phyloP scores from a whole-genome alignment of 1,139 yeast genomes.

The Debaryomyces nepalensis region DNA sequence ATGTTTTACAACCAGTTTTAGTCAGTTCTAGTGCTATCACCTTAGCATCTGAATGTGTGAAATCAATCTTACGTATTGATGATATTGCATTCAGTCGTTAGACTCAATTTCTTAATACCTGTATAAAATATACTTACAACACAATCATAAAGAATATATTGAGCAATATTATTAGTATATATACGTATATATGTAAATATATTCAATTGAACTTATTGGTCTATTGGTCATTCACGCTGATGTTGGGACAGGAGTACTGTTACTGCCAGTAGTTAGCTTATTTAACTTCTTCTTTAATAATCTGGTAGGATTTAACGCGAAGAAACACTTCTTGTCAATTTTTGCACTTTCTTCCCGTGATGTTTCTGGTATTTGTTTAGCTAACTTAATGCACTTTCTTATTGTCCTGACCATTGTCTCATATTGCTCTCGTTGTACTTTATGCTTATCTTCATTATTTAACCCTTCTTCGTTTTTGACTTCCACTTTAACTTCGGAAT shows the following conservation, averaged over 20 bases:
- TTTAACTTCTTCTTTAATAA: conserved; percentile 48
- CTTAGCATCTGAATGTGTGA: conserved; percentile 94
- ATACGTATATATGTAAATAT: conserved; percentile 3
- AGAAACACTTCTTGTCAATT: conserved; percentile 67
- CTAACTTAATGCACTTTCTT: conserved; percentile 51
- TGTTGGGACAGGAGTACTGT: conserved; percentile 5
- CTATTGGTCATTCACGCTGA: background rate
- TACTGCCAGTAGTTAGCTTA: conserved; percentile 19
- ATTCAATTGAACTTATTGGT: background rate
- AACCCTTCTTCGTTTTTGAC: conserved; percentile 13
- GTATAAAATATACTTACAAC: conserved; percentile 1
- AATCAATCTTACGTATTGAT: conserved; percentile 92
- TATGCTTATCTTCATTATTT: conserved; percentile 10
- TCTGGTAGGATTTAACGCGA: conserved; percentile 61
- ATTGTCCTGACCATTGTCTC: conserved; percentile 51
- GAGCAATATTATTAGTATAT: conserved; percentile 2
- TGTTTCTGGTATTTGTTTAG: conserved; percentile 49
- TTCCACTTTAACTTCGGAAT: conserved; percentile 15
- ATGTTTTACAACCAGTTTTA: conserved; percentile 93
- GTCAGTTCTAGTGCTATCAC: conserved; percentile 94
- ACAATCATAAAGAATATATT: conserved; percentile 5
- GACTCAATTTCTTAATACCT: conserved; percentile 12
- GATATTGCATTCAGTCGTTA: conserved; percentile 72
- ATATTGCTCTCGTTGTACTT: conserved; percentile 32
- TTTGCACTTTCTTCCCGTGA: conserved; percentile 63